Evolutionary conservation across 495 filamentous ascomycete species (phyloP).

Genomic region (Neurospora sp.): DNA sequence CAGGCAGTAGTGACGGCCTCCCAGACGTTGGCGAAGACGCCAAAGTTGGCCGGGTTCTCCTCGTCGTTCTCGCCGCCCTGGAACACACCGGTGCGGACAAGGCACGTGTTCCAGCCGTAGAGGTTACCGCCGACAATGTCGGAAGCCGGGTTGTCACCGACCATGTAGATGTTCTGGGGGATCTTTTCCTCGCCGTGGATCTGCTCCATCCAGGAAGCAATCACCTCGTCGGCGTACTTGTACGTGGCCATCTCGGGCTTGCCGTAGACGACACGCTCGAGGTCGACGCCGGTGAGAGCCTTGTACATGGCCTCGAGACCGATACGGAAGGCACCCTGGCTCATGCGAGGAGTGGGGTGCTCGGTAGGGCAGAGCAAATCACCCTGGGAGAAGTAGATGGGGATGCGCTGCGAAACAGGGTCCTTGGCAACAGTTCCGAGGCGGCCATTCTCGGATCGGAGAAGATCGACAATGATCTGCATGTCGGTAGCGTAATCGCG

Average conservation of each 20-base stretch:
- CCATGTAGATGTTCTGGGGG: conserved; percentile 70
- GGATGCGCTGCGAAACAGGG: conserved; percentile 56
- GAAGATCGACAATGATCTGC: conserved; percentile 75
- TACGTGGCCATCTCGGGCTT: conserved; percentile 74
- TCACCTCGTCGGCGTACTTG: conserved; percentile 71
- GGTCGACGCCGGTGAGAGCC: conserved; percentile 58
- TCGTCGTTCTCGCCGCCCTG: conserved; percentile 68
- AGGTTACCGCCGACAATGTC: conserved; percentile 74
- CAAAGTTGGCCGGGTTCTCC: conserved; percentile 88
- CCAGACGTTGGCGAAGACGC: conserved; percentile 72
- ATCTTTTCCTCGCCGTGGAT: conserved; percentile 63
- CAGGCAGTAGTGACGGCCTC: conserved; percentile 94
- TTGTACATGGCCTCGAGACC: conserved; percentile 72
- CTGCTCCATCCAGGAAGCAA: conserved; percentile 64
- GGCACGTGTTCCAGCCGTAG: conserved; percentile 76
- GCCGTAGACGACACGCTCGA: conserved; percentile 77
- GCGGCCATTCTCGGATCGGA: conserved; percentile 63
- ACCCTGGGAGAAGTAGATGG: conserved; percentile 67
- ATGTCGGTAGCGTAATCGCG: conserved; percentile 77
- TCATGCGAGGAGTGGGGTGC: conserved; percentile 63
- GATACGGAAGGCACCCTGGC: conserved; percentile 67
- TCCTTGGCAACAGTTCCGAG: conserved; percentile 55
- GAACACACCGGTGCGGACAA: conserved; percentile 56
- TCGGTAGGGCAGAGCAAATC: conserved; percentile 70
- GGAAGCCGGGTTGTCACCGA: conserved; percentile 70